phyloP scores from a whole-genome alignment of 331 rosid genomes.

The Rhamnella rubrinervis region DNA sequence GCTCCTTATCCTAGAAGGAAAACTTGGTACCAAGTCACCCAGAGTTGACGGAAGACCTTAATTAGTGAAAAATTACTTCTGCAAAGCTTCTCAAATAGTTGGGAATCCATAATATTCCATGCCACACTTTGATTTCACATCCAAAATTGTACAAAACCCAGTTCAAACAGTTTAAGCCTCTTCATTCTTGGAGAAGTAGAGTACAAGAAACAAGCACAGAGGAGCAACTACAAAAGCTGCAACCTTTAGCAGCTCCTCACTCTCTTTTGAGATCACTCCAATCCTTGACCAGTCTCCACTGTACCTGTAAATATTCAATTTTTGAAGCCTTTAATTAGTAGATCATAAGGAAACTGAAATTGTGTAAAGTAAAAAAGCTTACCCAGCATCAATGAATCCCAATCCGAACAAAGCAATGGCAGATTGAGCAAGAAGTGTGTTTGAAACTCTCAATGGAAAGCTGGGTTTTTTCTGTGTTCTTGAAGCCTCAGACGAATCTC shows the following conservation, averaged over 20 bases:
- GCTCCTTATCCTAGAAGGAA: neutral
- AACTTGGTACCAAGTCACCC: no score
- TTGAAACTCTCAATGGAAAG: conserved; percentile 40
- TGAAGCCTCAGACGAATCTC: conserved; percentile 29
- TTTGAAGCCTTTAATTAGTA: neutral
- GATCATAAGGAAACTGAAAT: neutral
- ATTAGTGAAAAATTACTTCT: no score
- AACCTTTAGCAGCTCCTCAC: conserved; percentile 59
- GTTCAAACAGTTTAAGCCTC: conserved; percentile 27
- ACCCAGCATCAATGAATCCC: conserved; percentile 92
- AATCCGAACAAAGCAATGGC: conserved; percentile 64
- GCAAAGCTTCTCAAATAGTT: no score
- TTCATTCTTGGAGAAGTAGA: conserved; percentile 32
- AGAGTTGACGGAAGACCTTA: no score
- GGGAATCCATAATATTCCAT: no score
- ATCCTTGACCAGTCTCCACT: conserved; percentile 99
- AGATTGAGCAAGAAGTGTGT: conserved; percentile 46
- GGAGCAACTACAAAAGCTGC: conserved; percentile 76
- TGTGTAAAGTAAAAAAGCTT: neutral
- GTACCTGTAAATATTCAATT: conserved; percentile 50
- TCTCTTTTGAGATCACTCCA: conserved; percentile 70
- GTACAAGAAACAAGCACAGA: conserved; percentile 53
- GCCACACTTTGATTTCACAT: neutral
- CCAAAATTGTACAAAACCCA: conserved; percentile 6
- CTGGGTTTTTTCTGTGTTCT: conserved; percentile 11